Base-by-base conservation (phyloP, 768 basidiomycete genomes). In the Mycena vulgaris region DNA sequence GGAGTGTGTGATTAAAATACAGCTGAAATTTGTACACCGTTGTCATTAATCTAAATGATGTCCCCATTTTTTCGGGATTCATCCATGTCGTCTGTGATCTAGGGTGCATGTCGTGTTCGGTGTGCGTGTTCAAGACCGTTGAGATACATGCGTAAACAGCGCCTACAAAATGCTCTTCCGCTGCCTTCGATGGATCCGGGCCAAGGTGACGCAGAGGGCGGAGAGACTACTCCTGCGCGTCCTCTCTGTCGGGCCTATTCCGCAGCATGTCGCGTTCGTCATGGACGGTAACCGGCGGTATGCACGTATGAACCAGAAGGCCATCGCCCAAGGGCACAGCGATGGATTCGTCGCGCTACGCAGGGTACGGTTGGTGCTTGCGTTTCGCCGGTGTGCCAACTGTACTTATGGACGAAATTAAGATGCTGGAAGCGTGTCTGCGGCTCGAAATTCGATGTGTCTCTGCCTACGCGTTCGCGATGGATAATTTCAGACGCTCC, bases 251-350 rank as follows among this genome's bases (percentile, higher is more conserved):
- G 97, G 96, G 0, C 97, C 97, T 0, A 86, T 97, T 11, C 98
- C 98, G 0, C 80, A 84, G 48, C 98, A 99, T 83, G 88, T 99
- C 31, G 96, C 94, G 2, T 97, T 99, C 78, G 92, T 97, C 30
- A 97, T 99, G 96, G 98, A 99, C 77, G 98, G 98, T 5, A 98
- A 99, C 79, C 85, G 98, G 61, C 87, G 98, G 14, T 97, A 94
- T 77, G 97, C 98, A 1, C 86, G 95, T 79, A 81, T 84, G 73
- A 82, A 88, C 25, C 89, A 90, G 19, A 88, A 90, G 79, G 79
- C 85, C n/a, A 87, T 94, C 23, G 84, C 84, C 37, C 85, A 95
- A 70, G 97, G 98, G 3, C 97, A 99, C 79, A 83, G 85, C 7
- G 92, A 93, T 51, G 98, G 98, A 0, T 99, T 95, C 78, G 79